Evolutionary conservation across 805 yeast genomes (phyloP).

Genomic region (Lachancea waltii): DNA sequence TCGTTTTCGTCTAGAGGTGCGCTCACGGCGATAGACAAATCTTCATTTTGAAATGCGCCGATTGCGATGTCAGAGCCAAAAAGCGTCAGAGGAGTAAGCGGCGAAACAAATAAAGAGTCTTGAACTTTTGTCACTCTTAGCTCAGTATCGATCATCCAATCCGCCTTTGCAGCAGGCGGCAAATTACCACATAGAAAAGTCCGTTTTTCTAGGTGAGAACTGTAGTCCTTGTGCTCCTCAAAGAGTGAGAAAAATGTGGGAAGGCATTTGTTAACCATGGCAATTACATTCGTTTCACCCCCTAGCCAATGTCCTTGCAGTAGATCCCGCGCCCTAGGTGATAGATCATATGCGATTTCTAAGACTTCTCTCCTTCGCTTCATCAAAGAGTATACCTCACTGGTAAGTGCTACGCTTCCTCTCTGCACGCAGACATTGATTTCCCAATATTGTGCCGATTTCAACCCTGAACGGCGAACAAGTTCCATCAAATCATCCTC

Average conservation of each 20-base stretch:
- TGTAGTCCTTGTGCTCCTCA: background rate
- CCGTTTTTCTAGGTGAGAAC: background rate
- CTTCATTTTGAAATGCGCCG: constrained; percentile 37
- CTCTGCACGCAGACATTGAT: constrained; percentile 46
- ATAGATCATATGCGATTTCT: constrained; percentile 12
- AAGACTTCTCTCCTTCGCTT: constrained; percentile 13
- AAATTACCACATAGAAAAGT: constrained; percentile 19
- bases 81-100: constrained; percentile 26
- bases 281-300: constrained; percentile 22
- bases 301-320: constrained; percentile 25
- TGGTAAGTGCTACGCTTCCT: constrained; percentile 46
- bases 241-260: constrained; percentile 14
- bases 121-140: background rate
- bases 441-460: constrained; percentile 29
- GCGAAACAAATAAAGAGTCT: constrained; percentile 15
- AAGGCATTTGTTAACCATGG: constrained; percentile 18
- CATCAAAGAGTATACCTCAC: constrained; percentile 35
- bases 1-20: constrained; percentile 41
- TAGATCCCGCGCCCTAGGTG: constrained; percentile 20
- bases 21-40: constrained; percentile 43
- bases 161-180: constrained; percentile 9
- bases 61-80: constrained; percentile 43
- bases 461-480: constrained; percentile 33
- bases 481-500: constrained; percentile 38
- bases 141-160: background rate